Evolutionary conservation across 1,139 yeast species (phyloP), one percentile per base, ranked within the genome.

Genomic region (Taphrina flavorubra): DNA sequence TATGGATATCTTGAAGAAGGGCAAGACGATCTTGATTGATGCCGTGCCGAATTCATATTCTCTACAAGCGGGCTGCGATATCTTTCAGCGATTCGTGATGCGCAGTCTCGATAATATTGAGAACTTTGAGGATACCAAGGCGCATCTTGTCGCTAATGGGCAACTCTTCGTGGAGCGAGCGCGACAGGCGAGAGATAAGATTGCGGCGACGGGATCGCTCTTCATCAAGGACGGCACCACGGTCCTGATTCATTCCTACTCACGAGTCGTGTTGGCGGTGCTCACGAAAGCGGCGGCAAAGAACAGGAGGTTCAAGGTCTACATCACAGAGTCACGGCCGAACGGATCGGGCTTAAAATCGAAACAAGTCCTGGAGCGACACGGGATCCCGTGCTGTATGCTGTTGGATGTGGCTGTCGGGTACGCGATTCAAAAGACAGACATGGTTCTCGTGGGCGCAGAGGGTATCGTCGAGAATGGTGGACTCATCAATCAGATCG

Each of bases 401-500:
- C 89, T 95, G 70, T 95, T 92, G 25, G 99, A 95, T 77, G 87
- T 92, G 70, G 97, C 96, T 6, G 98, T 94, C 14, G 98, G 98
- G 0, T 91, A 88, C 74, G 92, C 92, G 42, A 88, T 95, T 72
- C 95, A 91, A 77, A 89, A 89, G 77, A 92, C 92, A 14, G 97
- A 92, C 79, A 92, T 94, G 79, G 89, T 95, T 8, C 85, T 95
- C 73, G 95, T 94, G 72, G 99, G 99, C 69, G 99, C 99, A 0
- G 99, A 94, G 79, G 99, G 99, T 72, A 99, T 94, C 5, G 97
- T 97, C 1, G 99, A 94, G 81, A 89, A 96, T 77, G 99, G 99
- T 69, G 99, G 99, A 49, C 92, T 95, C 67, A 92, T 94, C 74
- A 94, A 94, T 78, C 95, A 92, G 76, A 89, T 95, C 72, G 99